Evolutionary conservation across 345 rosid species (phyloP).

Genomic region (Jatropha curcas): DNA sequence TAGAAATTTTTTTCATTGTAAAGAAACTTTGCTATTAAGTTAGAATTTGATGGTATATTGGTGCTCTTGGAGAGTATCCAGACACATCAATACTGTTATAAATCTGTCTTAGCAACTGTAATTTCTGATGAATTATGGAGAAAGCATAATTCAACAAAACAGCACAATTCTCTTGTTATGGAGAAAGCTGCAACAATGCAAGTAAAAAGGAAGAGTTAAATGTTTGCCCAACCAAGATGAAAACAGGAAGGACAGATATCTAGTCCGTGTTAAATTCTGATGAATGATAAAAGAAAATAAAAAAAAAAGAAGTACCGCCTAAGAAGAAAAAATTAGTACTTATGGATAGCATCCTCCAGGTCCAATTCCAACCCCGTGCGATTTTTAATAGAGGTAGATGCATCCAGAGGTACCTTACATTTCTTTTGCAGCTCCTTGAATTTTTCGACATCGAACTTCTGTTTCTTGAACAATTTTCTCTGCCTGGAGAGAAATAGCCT

Average conservation of each 20-base stretch:
- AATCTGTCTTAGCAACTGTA: too few relatives aligned
- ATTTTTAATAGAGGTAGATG: slow-evolving; percentile 53
- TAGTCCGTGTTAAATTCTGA: not conserved
- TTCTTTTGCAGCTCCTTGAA: slow-evolving; percentile 68
- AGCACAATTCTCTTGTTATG: too few relatives aligned
- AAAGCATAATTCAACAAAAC: too few relatives aligned
- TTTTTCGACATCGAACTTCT: slow-evolving; percentile 60
- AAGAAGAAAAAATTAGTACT: slow-evolving; percentile 9
- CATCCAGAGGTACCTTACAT: slow-evolving; percentile 51
- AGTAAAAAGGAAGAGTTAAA: not conserved
- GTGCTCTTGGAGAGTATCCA: too few relatives aligned
- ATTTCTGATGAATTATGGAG: too few relatives aligned
- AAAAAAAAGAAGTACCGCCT: too few relatives aligned
- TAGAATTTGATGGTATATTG: too few relatives aligned
- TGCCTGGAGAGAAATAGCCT: slow-evolving; percentile 87
- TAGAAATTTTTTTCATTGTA: too few relatives aligned
- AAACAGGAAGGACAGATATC: not conserved
- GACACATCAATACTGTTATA: too few relatives aligned
- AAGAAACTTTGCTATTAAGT: too few relatives aligned
- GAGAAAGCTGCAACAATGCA: too few relatives aligned
- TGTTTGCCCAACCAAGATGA: not conserved
- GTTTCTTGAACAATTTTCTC: slow-evolving; percentile 64
- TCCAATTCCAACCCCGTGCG: slow-evolving; percentile 62
- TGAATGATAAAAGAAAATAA: not conserved
- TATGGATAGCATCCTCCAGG: slow-evolving; percentile 53